These are phyloP conservation scores for Phaeoacremonium minimum DNA, from an alignment of 2,329 filamentous ascomycete genomes.

Conservation along the genomic window DNA sequence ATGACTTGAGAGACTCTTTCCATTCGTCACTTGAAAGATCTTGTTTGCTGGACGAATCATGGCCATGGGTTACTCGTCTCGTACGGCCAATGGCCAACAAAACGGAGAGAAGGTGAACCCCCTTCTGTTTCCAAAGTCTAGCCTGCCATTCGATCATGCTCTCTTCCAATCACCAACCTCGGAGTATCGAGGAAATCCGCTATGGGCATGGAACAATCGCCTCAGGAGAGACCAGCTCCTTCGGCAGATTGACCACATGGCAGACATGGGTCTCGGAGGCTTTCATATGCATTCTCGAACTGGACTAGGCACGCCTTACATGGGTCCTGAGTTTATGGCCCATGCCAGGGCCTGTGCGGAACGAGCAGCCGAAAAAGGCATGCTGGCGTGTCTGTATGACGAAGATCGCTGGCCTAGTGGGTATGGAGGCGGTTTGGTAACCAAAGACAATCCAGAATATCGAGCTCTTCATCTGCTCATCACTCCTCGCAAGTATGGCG, in stretches of 20 bases:
- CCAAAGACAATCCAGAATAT: constrained; percentile 16
- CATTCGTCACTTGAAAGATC: too few relatives aligned
- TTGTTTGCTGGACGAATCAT: background rate
- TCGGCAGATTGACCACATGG: constrained; percentile 22
- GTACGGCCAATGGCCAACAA: background rate
- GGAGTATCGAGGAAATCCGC: constrained; percentile 23
- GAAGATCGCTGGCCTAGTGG: constrained; percentile 26
- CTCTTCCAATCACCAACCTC: constrained; percentile 21
- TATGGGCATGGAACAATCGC: constrained; percentile 24
- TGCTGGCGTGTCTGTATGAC: constrained; percentile 25
- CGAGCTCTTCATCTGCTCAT: constrained; percentile 20
- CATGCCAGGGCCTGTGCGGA: constrained; percentile 22
- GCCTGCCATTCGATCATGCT: constrained; percentile 13
- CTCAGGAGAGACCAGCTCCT: constrained; percentile 19
- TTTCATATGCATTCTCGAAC: constrained; percentile 24
- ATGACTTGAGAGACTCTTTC: too few relatives aligned
- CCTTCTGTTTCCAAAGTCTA: constrained; percentile 20
- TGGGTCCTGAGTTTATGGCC: constrained; percentile 24
- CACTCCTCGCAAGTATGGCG: background rate
- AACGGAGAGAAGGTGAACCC: constrained; percentile 15
- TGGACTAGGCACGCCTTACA: constrained; percentile 24
- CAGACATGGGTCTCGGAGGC: constrained; percentile 24
- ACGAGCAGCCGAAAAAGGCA: constrained; percentile 20
- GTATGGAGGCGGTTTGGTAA: constrained; percentile 20
- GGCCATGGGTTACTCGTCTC: background rate